Percentiles rank a stretch among this genome's conserved stretches.
phyloP scores from a whole-genome alignment of 2,329 filamentous ascomycete species.

The Fusarium denticulatum region DNA sequence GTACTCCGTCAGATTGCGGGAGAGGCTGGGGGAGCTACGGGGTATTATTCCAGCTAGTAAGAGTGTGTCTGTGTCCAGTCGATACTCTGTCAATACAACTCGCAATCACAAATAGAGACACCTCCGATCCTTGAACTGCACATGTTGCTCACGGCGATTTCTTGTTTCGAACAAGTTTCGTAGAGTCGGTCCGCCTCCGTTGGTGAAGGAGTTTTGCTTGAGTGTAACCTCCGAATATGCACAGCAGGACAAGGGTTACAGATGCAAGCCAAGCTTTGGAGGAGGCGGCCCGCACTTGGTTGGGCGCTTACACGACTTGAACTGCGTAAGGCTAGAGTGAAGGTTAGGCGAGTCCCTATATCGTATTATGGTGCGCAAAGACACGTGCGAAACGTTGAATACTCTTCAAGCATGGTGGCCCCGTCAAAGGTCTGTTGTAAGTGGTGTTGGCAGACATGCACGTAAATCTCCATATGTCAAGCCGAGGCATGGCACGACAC shows the following conservation, averaged over 20 bases:
- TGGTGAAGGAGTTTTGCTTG: not conserved
- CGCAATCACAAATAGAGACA: conserved; percentile 3
- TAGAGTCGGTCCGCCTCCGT: conserved; percentile 21
- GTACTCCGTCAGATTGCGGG: conserved; percentile 14
- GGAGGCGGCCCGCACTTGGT: conserved; percentile 21
- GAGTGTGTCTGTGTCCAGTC: not conserved
- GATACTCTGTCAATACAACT: conserved; percentile 9
- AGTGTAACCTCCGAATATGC: conserved; percentile 15
- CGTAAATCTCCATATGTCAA: conserved; percentile 9
- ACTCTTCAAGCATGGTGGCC: conserved; percentile 13
- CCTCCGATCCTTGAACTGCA: not conserved
- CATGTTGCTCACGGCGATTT: conserved; percentile 18
- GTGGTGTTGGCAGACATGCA: not conserved
- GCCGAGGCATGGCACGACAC: not conserved
- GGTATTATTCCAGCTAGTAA: not conserved
- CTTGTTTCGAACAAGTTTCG: conserved; percentile 9
- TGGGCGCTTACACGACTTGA: conserved; percentile 29
- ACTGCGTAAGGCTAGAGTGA: conserved; percentile 3
- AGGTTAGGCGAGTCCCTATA: not conserved
- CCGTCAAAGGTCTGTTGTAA: not conserved
- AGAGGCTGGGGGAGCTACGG: conserved; percentile 24
- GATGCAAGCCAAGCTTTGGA: conserved; percentile 30
- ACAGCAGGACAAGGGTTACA: conserved; percentile 3
- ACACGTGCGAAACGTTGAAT: conserved; percentile 38
- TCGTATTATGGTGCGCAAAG: conserved; percentile 4